Evolutionary conservation across 2,329 filamentous ascomycete species (phyloP).

Genomic region (Fusarium odoratissimum): DNA sequence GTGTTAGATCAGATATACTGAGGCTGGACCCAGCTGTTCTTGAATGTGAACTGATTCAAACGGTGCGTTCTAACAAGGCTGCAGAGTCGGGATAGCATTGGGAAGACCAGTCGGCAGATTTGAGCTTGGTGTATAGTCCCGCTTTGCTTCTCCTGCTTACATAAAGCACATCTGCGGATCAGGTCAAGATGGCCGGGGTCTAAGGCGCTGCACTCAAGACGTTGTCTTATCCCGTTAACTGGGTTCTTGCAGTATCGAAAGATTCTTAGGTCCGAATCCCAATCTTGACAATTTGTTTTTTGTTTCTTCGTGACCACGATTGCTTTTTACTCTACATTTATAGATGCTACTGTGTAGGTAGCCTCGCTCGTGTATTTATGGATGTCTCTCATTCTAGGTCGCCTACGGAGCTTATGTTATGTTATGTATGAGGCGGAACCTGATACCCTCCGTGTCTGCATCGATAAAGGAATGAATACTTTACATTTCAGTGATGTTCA

Average conservation of each 20-base stretch:
- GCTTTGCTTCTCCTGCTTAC: fast-evolving
- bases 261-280: not conserved
- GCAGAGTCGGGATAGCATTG: fast-evolving
- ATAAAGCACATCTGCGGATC: not conserved
- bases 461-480: no score
- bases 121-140: fast-evolving
- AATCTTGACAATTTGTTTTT: not conserved
- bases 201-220: not conserved
- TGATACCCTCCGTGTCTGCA: not conserved
- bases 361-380: no score
- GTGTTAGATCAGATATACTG: not conserved
- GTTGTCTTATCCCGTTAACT: not conserved
- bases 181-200: not conserved
- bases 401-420: not conserved
- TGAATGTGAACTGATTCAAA: not conserved
- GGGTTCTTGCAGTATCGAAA: not conserved
- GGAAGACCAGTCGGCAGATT: fast-evolving
- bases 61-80: not conserved
- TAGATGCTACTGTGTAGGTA: not conserved
- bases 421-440: not conserved
- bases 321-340: not conserved
- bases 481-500: not conserved
- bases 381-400: not conserved
- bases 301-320: fast-evolving
- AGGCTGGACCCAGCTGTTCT: not conserved